Percentiles rank a stretch among this genome's conserved stretches.
Evolutionary conservation across 495 filamentous ascomycete genomes (phyloP).

Genomic region (Penicillium paxilli): DNA sequence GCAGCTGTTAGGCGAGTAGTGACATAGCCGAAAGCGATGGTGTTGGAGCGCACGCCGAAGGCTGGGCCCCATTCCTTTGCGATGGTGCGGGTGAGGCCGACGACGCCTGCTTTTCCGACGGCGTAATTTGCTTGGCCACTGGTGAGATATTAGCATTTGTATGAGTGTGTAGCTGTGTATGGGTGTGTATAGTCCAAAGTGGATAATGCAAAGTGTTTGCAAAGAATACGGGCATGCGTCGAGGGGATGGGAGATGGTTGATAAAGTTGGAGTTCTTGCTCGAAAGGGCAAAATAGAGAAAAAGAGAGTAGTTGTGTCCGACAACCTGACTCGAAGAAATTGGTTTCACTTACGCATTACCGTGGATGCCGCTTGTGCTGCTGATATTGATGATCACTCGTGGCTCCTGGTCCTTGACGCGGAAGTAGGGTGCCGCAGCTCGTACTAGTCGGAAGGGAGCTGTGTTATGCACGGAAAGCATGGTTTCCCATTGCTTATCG

Average conservation of each 20-base stretch:
- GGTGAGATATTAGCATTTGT: not conserved
- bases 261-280: no score
- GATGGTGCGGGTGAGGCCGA: constrained; percentile 79
- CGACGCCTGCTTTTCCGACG: constrained; percentile 77
- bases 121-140: constrained; percentile 83
- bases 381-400: constrained; percentile 81
- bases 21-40: constrained; percentile 79
- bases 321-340: not conserved
- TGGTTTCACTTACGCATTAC: constrained; percentile 69
- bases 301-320: not conserved
- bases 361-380: constrained; percentile 75
- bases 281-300: not conserved
- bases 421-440: constrained; percentile 79
- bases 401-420: constrained; percentile 77
- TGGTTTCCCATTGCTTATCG: constrained; percentile 89
- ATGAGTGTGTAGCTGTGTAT: not conserved
- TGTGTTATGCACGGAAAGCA: constrained; percentile 75
- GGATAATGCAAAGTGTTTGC: no score
- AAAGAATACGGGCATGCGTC: no score
- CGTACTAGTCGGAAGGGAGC: constrained; percentile 81
- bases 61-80: constrained; percentile 89
- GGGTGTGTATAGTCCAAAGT: no score
- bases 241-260: no score
- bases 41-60: constrained; percentile 82
- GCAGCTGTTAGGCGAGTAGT: constrained; percentile 73